Base-by-base conservation (phyloP, 1,139 yeast species). In the Eremothecium coryli region DNA sequence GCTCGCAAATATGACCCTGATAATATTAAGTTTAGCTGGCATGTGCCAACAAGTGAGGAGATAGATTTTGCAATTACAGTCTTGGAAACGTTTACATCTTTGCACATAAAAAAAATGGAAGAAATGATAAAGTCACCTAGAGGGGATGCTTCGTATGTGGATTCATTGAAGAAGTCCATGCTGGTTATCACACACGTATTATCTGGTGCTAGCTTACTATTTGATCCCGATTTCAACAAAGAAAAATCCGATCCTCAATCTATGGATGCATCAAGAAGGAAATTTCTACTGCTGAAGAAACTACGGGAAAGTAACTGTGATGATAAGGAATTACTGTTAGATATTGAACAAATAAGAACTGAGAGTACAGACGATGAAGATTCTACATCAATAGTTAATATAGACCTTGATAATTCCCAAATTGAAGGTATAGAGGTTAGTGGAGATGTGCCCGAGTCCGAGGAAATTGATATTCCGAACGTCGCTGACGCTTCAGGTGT, bases 131-230 rank as follows among this genome's bases (percentile, higher is more conserved):
- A 44, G 2, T 27, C 35, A 38, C 42, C 56, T 36, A 32, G 33
- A 11, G 26, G 36, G 3, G 50, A 45, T 8, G 43, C 61, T 0
- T 36, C 44, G 2, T 43, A 43, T 14, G 45, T 58, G 3, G 82
- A 77, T 45, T 71, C 66, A 13, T 54, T 82, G 16, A 65, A 74
- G 23, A 71, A 71, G 47, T 69, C 71, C 45, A 61, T 81, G 43
- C 58, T 76, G 30, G 72, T 70, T 38, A 54, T 82, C 36, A 68
- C 82, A 1, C 75, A 77, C 37, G 63, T 76, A 0, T 51, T 81
- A 2, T 76, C 93, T 35, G 95, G 96, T 16, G 65, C 76, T n/a
- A 71, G 95, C 15, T 66, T 72, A 35, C 60, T 88, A 31, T 72
- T 84, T 47, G 95, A 86, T 52, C 88, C 95, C 0, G 65, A 64